phyloP scores from a whole-genome alignment of 179 eudicot genomes.

The Amaranthus tricolor region DNA sequence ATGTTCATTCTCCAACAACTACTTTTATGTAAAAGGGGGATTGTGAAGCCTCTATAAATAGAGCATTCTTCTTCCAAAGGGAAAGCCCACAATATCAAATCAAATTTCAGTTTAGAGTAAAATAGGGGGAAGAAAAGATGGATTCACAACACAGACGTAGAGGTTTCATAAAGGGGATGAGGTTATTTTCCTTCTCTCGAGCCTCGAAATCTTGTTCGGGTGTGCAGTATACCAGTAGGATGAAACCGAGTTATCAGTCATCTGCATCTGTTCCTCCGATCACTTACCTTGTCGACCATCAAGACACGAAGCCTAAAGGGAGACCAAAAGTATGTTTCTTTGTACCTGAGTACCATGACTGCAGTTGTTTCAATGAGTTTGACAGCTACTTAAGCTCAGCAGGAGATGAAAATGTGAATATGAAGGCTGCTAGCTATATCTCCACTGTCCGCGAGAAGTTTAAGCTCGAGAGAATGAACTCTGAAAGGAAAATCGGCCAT shows the following conservation, averaged over 20 bases:
- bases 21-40: neutral
- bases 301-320: conserved; percentile 25
- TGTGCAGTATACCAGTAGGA: conserved; percentile 19
- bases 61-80: neutral
- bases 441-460: conserved; percentile 46
- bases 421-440: conserved; percentile 43
- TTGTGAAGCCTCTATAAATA: conserved; percentile 10
- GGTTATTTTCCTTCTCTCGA: conserved; percentile 33
- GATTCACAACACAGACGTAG: conserved; percentile 35
- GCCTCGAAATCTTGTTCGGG: conserved; percentile 24
- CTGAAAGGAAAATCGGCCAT: conserved; percentile 20
- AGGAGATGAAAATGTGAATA: conserved; percentile 43
- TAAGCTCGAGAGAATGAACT: conserved; percentile 30
- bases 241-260: conserved; percentile 15
- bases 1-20: neutral
- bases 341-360: conserved; percentile 15
- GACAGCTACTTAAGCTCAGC: conserved; percentile 28
- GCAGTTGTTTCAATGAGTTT: conserved; percentile 19
- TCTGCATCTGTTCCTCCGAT: conserved; percentile 13
- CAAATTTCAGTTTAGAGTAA: neutral
- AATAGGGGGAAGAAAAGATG: conserved; percentile 24
- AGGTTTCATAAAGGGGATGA: conserved; percentile 38
- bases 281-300: conserved; percentile 27
- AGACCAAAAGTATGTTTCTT: conserved; percentile 24
- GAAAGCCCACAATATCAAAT: conserved; percentile 3